Conservation (phyloP, 2,329 filamentous ascomycete species). For the Cytospora chrysosperma region DNA sequence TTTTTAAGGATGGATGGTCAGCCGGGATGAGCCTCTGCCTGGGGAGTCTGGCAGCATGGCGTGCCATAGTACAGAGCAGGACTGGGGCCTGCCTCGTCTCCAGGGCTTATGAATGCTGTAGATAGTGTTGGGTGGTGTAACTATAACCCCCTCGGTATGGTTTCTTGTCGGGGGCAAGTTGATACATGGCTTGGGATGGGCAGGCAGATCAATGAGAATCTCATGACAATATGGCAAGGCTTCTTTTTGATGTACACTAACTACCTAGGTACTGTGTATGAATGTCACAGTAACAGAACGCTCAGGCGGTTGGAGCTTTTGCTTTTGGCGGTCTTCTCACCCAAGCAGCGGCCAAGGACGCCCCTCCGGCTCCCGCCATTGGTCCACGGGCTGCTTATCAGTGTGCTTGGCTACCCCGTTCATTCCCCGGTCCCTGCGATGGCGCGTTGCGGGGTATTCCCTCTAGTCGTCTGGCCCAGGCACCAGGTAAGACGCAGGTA, state of each 20-base stretch:
- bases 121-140: constrained; percentile 14
- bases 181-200: constrained; percentile 4
- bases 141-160: constrained; percentile 7
- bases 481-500: too few species aligned
- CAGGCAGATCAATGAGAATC: background rate
- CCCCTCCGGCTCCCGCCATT: background rate
- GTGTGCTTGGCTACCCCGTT: background rate
- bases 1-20: background rate
- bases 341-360: too few species aligned
- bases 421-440: background rate
- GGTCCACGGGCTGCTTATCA: background rate
- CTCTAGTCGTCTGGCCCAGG: too few species aligned
- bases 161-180: background rate
- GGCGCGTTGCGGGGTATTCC: background rate
- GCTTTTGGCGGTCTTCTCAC: too few species aligned
- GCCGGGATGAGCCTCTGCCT: constrained; percentile 12
- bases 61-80: constrained; percentile 5
- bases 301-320: too few species aligned
- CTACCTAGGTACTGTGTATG: too few species aligned
- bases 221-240: background rate
- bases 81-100: constrained; percentile 3
- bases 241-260: too few species aligned
- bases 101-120: constrained; percentile 6
- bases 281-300: too few species aligned
- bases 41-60: constrained; percentile 15